phyloP scores from a whole-genome alignment of 768 basidiomycete species.

The Roridomyces roridus region DNA sequence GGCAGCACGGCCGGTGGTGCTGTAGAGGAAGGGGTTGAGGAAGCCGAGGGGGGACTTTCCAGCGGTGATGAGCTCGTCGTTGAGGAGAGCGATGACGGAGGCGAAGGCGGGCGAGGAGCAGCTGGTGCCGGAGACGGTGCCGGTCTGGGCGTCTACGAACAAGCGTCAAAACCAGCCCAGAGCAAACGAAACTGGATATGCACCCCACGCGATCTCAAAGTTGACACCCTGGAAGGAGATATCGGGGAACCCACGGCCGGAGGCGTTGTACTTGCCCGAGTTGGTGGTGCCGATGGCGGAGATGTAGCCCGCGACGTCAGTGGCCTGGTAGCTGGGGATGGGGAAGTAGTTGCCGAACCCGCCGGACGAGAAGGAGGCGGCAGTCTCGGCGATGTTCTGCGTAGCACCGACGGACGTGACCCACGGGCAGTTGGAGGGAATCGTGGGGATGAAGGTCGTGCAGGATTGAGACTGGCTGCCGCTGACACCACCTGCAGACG shows the following conservation, averaged over 20 bases:
- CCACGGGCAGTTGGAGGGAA: constrained; percentile 56
- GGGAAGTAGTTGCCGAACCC: constrained; percentile 55
- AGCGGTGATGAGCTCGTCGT: constrained; percentile 6
- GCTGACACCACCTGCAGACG: constrained; percentile 24
- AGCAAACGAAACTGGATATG: background rate
- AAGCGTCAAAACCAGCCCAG: background rate
- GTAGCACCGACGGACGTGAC: constrained; percentile 47
- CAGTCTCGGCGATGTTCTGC: constrained; percentile 45
- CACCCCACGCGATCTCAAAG: constrained; percentile 12
- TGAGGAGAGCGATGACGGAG: constrained; percentile 5
- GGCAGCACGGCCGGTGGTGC: constrained; percentile 7
- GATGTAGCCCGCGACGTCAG: constrained; percentile 31
- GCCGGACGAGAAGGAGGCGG: constrained; percentile 53
- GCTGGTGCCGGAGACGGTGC: constrained; percentile 9
- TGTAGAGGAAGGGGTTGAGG: constrained; percentile 20
- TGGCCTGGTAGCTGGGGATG: constrained; percentile 33
- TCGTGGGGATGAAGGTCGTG: constrained; percentile 38
- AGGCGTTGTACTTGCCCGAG: constrained; percentile 42
- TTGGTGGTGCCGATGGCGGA: constrained; percentile 36
- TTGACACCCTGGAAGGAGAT: constrained; percentile 16
- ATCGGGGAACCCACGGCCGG: constrained; percentile 36
- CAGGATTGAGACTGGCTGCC: constrained; percentile 25
- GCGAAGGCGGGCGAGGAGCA: constrained; percentile 10
- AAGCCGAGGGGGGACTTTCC: constrained; percentile 14
- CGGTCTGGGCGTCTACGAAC: background rate